Evolutionary conservation across 2,329 filamentous ascomycete genomes (phyloP).

Genomic region (Penicillium janthinellum): DNA sequence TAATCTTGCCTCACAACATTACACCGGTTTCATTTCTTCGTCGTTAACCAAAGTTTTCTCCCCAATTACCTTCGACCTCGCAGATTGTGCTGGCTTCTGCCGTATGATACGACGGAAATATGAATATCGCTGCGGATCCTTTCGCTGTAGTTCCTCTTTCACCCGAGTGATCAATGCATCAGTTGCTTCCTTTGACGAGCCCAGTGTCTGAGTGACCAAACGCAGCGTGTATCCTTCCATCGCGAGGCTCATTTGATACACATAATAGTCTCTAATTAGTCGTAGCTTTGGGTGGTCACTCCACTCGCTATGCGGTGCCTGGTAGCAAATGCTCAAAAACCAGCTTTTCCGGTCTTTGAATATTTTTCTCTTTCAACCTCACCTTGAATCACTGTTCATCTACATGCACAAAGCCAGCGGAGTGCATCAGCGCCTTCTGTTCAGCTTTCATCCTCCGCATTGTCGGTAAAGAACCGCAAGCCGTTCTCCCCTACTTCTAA

Average conservation of each 20-base stretch:
- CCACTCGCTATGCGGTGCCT: not conserved
- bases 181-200: not conserved
- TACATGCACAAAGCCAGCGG: not conserved
- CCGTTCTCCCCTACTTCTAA: not conserved
- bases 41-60: too few species aligned
- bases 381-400: not conserved
- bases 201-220: not conserved
- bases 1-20: too few species aligned
- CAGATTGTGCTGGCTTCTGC: not conserved
- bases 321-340: not conserved
- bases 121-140: not conserved
- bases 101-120: not conserved
- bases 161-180: not conserved
- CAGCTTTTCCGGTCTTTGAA: not conserved
- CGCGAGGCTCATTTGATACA: not conserved
- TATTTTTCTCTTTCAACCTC: not conserved
- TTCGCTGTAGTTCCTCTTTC: not conserved
- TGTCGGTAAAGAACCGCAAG: not conserved
- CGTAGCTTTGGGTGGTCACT: not conserved
- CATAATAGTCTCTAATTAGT: not conserved
- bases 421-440: not conserved
- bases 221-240: not conserved
- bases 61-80: too few species aligned
- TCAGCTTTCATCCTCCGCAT: not conserved
- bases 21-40: too few species aligned